Conservation (phyloP, 345 rosid genomes). For the Populus alba region DNA sequence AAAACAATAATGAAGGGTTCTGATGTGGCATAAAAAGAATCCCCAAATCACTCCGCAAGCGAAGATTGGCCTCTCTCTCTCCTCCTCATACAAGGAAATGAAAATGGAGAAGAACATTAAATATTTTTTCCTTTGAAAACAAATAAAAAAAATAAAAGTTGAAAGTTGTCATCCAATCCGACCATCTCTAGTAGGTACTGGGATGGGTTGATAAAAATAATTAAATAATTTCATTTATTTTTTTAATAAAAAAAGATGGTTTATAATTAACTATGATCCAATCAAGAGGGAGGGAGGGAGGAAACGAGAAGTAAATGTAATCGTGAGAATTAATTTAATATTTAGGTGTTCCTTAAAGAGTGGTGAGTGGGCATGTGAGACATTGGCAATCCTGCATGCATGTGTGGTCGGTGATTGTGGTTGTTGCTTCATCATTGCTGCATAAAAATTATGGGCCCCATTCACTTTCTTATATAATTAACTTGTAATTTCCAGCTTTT, state of each 20-base stretch:
- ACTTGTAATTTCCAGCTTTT: no score
- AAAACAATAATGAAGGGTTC: background rate
- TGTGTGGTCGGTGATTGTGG: slow-evolving; percentile 11
- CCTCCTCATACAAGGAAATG: background rate
- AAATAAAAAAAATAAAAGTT: background rate
- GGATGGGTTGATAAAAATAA: no score
- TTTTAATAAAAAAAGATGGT: no score
- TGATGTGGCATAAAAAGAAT: background rate
- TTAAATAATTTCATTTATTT: no score
- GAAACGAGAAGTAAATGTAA: background rate
- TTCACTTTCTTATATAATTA: background rate
- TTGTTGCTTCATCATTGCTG: slow-evolving; percentile 10
- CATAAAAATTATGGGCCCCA: background rate
- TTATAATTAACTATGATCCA: background rate
- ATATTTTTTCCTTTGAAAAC: background rate
- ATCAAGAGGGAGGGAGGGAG: background rate
- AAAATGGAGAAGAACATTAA: background rate
- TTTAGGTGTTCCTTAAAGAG: background rate
- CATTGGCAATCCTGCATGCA: background rate
- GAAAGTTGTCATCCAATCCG: slow-evolving; percentile 20
- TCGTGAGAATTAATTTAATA: background rate
- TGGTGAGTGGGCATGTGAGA: background rate
- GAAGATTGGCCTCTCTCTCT: background rate
- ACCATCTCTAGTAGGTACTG: no score
- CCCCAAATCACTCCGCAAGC: slow-evolving; percentile 34